Conservation (phyloP, 2,329 filamentous ascomycete genomes). For the Cladorrhinum sp. region DNA sequence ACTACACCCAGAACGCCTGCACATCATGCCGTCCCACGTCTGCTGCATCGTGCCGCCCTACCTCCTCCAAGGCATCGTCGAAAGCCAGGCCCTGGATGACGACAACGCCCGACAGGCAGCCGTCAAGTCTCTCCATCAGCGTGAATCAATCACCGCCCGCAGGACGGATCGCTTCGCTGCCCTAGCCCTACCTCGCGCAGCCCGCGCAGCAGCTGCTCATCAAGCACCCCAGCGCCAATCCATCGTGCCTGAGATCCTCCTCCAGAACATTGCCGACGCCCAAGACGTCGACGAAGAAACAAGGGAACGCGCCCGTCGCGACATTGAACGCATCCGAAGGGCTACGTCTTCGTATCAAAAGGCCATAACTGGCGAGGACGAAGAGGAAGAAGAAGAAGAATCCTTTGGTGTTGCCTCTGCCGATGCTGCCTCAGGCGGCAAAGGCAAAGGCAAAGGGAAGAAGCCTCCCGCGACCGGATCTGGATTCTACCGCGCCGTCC, state of each 20-base stretch:
- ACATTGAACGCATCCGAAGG: constrained; percentile 39
- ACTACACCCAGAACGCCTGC: too few species aligned
- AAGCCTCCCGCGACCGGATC: not conserved
- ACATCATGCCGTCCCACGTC: constrained; percentile 13
- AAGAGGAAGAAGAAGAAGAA: not conserved
- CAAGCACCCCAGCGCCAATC: constrained; percentile 21
- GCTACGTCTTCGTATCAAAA: constrained; percentile 34
- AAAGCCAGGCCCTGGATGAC: constrained; percentile 37
- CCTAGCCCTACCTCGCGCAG: constrained; percentile 34
- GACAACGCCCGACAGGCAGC: constrained; percentile 37
- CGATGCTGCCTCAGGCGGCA: too few species aligned
- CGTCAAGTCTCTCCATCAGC: constrained; percentile 34
- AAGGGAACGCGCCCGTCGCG: constrained; percentile 36
- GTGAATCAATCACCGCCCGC: constrained; percentile 31
- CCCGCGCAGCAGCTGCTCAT: constrained; percentile 17
- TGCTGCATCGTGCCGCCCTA: constrained; percentile 48
- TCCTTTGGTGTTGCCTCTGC: constrained; percentile 17
- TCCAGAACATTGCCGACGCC: constrained; percentile 38
- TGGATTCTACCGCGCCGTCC: constrained; percentile 41
- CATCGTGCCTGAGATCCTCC: constrained; percentile 41
- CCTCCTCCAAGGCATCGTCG: constrained; percentile 42
- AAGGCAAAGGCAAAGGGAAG: not conserved
- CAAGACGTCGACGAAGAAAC: constrained; percentile 39
- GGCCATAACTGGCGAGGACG: constrained; percentile 21
- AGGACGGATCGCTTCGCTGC: constrained; percentile 36